A percentile compares a stretch with the other conserved stretches of the same genome.
phyloP scores from a whole-genome alignment of 2,329 filamentous ascomycete species.

The Tetracladium maxilliforme region DNA sequence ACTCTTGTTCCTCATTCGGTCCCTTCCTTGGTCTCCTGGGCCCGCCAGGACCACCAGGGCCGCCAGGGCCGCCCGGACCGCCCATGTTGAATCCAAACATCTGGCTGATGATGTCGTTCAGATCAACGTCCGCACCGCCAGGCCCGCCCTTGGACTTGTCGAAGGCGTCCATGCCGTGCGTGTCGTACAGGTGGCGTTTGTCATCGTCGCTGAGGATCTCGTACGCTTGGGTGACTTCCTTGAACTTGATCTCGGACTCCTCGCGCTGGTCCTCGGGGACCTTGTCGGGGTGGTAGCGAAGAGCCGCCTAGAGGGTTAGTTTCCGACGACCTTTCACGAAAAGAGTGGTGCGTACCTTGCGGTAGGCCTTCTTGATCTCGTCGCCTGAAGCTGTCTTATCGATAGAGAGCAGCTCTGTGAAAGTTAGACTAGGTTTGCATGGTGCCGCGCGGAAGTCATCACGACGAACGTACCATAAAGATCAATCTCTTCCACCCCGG shows the following conservation, averaged over 20 bases:
- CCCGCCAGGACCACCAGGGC: conserved; percentile 18
- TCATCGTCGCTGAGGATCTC: conserved; percentile 95
- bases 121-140: conserved; percentile 55
- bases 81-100: conserved; percentile 76
- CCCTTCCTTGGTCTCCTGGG: conserved; percentile 55
- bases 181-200: conserved; percentile 83
- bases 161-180: conserved; percentile 91
- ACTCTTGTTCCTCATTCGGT: conserved; percentile 75
- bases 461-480: conserved; percentile 37
- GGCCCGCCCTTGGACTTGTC: conserved; percentile 54
- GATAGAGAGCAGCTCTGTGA: conserved; percentile 64
- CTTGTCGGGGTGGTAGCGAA: conserved; percentile 90
- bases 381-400: conserved; percentile 55
- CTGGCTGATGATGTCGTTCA: conserved; percentile 84
- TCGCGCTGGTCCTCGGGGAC: conserved; percentile 73
- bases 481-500: conserved; percentile 28
- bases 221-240: conserved; percentile 84
- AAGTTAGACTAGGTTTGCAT: conserved; percentile 16
- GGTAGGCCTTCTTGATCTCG: conserved; percentile 91
- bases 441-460: background rate
- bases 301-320: conserved; percentile 50
- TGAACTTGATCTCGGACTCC: conserved; percentile 84
- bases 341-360: conserved; percentile 47
- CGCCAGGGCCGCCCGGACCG: conserved; percentile 20
- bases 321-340: conserved; percentile 4